Evolutionary conservation across 192 early-diverging fungal genomes (phyloP), one percentile per base, ranked within the genome.

Genomic region (Backusella liffmaniae): DNA sequence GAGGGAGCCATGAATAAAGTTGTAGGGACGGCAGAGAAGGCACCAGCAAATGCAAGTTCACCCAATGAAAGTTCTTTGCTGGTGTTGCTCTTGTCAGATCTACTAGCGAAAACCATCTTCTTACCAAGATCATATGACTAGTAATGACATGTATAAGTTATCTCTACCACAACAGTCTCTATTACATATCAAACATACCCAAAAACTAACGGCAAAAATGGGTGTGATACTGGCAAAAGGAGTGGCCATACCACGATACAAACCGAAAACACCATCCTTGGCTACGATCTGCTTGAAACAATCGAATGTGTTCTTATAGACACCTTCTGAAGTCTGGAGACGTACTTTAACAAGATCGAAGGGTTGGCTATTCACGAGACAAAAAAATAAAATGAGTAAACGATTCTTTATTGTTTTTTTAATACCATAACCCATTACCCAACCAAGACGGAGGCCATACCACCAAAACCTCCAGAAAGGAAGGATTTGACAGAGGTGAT

Each of bases 191-290:
- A 9, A 26, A 59, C 79, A 59, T 78, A 89, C 94, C 94, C 93
- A 97, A 88, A 97, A 99, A 77, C 91, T 93, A 41, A 96, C 90
- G 66, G 96, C 96, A 84, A 96, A 97, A 83, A 98, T 95, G 37
- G 97, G 96, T 34, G 97, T 99, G 21, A 97, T 93, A 51, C 96
- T 96, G 53, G 95, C 87, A 35, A 99, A 83, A 41, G 97, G 97
- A 18, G 96, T 90, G 4, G 91, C 89, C 93, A 98, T 97, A 46
- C 97, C 97, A 56, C 93, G 92, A 90, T 99, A 99, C 70, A 99
- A 87, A 74, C 96, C 96, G 41, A 90, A 85, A 59, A 97, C 72
- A 67, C 97, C 97, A 81, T 95, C 97, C 79, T 92, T 93, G 46
- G 92, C 94, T 46, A 99, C 75, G 12, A 94, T 96, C 86, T 97